These are phyloP conservation scores for Phyllachora maydis DNA, from an alignment of 2,329 filamentous ascomycete genomes.

Conservation along the genomic window DNA sequence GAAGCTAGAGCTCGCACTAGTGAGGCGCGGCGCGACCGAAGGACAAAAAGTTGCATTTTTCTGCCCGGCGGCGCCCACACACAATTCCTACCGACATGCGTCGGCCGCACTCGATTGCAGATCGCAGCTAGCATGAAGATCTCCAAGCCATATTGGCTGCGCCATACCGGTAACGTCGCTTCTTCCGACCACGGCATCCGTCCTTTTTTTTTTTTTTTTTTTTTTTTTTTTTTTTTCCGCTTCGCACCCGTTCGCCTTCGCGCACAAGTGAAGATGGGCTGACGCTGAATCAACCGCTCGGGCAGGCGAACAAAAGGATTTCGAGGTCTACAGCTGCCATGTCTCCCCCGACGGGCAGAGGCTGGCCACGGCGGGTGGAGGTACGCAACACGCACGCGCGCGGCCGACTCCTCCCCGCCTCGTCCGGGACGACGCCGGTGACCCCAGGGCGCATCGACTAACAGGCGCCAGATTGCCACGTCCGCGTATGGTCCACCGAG, in stretches of 20 bases:
- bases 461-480: slow-evolving; percentile 72
- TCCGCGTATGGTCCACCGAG: slow-evolving; percentile 94
- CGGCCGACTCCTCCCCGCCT: no score
- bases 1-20: background rate
- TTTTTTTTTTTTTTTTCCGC: background rate
- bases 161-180: slow-evolving; percentile 72
- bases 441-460: no score
- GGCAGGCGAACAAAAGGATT: slow-evolving; percentile 92
- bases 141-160: slow-evolving; percentile 90
- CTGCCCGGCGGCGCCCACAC: no score
- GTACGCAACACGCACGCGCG: no score
- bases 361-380: slow-evolving; percentile 83
- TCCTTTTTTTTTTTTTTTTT: background rate
- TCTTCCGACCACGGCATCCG: slow-evolving; percentile 5
- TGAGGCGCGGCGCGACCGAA: slow-evolving; percentile 2
- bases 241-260: slow-evolving; percentile 3
- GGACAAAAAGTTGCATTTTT: slow-evolving; percentile 1
- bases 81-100: no score
- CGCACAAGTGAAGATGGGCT: slow-evolving; percentile 5
- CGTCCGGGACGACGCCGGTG: no score
- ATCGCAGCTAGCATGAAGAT: slow-evolving; percentile 42
- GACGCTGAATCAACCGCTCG: slow-evolving; percentile 4
- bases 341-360: slow-evolving; percentile 85
- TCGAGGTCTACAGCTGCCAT: slow-evolving; percentile 96
- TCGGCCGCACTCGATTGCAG: slow-evolving; percentile 5